phyloP scores from a whole-genome alignment of 176 grass and related monocot species.

The Echinochloa phyllopogon region DNA sequence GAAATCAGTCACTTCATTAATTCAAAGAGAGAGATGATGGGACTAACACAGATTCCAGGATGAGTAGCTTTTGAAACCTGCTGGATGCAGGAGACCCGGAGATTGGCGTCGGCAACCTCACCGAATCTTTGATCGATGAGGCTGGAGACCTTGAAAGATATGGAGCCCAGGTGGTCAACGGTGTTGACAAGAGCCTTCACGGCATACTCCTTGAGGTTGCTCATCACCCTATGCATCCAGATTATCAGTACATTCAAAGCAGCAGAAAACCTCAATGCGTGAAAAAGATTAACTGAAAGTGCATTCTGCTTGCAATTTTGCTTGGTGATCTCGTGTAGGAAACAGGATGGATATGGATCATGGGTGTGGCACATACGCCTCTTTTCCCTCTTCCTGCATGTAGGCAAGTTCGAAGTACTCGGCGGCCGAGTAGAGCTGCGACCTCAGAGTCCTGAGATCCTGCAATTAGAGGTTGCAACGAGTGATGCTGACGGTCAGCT shows the following conservation, averaged over 20 bases:
- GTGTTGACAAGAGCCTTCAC: slow-evolving; percentile 85
- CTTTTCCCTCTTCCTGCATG: slow-evolving; percentile 54
- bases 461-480: slow-evolving; percentile 31
- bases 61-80: slow-evolving; percentile 50
- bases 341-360: not conserved
- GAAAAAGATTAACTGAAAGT: not conserved
- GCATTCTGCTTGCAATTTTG: slow-evolving; percentile 14
- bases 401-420: slow-evolving; percentile 89
- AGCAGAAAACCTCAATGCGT: not conserved
- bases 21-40: not conserved
- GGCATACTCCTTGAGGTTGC: slow-evolving; percentile 69
- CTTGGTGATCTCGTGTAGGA: not conserved
- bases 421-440: slow-evolving; percentile 79
- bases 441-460: slow-evolving; percentile 78
- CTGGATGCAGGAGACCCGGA: slow-evolving; percentile 64
- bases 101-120: slow-evolving; percentile 51
- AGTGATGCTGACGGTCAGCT: not conserved
- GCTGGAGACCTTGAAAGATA: slow-evolving; percentile 77
- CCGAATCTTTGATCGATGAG: slow-evolving; percentile 62
- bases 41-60: slow-evolving; percentile 3
- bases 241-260: not conserved
- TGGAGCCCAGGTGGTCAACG: slow-evolving; percentile 80
- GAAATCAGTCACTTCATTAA: slow-evolving; percentile 24
- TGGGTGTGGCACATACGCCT: slow-evolving; percentile 37
- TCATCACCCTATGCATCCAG: slow-evolving; percentile 54